Percentiles rank a stretch among this genome's conserved stretches.
Conservation (phyloP, 2,329 filamentous ascomycete genomes). For the Beauveria australis region DNA sequence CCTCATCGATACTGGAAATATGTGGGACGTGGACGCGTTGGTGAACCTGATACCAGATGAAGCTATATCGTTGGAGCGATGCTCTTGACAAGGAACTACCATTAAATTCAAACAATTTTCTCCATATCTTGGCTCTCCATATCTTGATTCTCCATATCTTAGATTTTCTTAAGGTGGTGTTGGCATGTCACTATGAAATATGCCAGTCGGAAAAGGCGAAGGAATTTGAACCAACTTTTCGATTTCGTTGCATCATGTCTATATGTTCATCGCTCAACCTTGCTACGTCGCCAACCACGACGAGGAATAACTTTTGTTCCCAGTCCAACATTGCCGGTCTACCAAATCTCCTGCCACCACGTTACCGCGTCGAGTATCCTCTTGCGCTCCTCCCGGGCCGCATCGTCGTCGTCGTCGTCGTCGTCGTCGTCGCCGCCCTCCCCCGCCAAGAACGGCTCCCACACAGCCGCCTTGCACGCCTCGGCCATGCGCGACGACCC, state of each 20-base stretch:
- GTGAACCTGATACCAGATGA: not conserved
- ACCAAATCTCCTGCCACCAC: constrained; percentile 56
- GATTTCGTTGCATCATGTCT: not conserved
- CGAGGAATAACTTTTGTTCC: not conserved
- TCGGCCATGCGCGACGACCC: constrained; percentile 51
- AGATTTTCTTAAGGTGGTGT: too few relatives aligned
- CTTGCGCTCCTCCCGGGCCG: constrained; percentile 31
- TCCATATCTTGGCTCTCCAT: too few relatives aligned
- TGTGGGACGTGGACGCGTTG: not conserved
- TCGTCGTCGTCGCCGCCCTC: constrained; percentile 23
- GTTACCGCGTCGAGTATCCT: constrained; percentile 26
- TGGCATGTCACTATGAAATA: too few relatives aligned
- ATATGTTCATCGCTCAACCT: not conserved
- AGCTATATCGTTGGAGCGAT: not conserved
- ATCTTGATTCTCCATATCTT: too few relatives aligned
- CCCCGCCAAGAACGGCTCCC: constrained; percentile 35
- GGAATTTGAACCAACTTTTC: too few relatives aligned
- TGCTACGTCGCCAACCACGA: too few relatives aligned
- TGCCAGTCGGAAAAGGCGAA: too few relatives aligned
- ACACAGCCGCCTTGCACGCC: constrained; percentile 43
- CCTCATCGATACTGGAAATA: not conserved
- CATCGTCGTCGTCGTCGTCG: constrained; percentile 18
- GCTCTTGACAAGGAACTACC: too few relatives aligned
- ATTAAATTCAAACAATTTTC: too few relatives aligned
- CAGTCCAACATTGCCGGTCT: not conserved